Conservation (phyloP, 2,329 filamentous ascomycete species). For the Niveomyces coronatus region DNA sequence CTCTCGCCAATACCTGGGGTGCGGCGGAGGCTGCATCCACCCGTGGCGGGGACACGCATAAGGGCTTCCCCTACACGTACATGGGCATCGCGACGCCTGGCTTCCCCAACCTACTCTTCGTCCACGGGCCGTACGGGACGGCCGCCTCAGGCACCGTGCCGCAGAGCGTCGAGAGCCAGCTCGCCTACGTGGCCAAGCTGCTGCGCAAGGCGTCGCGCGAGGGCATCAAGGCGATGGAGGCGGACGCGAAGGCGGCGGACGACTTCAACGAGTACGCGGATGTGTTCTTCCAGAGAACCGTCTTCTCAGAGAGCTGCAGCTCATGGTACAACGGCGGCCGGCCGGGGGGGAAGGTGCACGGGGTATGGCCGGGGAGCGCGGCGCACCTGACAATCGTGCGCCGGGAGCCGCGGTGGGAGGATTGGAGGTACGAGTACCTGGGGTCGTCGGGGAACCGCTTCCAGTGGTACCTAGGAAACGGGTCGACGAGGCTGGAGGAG, state of each 20-base stretch:
- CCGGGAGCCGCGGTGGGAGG: constrained; percentile 44
- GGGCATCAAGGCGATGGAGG: constrained; percentile 52
- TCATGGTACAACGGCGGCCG: constrained; percentile 63
- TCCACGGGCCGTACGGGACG: constrained; percentile 50
- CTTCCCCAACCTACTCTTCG: constrained; percentile 58
- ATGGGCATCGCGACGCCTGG: constrained; percentile 51
- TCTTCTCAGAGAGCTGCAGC: constrained; percentile 51
- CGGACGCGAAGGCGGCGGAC: constrained; percentile 48
- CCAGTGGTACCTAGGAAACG: constrained; percentile 52
- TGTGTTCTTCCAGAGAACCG: constrained; percentile 43
- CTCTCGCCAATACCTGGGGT: constrained; percentile 47
- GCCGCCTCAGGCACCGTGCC: constrained; percentile 57
- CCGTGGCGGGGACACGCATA: too few relatives aligned
- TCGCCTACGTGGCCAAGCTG: constrained; percentile 55
- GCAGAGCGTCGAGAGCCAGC: constrained; percentile 54
- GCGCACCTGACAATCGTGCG: constrained; percentile 49
- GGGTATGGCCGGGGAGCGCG: constrained; percentile 60
- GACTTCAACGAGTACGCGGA: constrained; percentile 52
- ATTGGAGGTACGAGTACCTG: constrained; percentile 41
- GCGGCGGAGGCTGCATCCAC: too few relatives aligned
- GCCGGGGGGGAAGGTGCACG: constrained; percentile 54
- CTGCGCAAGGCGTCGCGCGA: constrained; percentile 57
- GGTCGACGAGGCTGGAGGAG: constrained; percentile 47
- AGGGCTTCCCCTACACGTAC: constrained; percentile 58
- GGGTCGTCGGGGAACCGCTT: constrained; percentile 39